Conservation (phyloP, 495 filamentous ascomycete species). For the Tetracladium marchalianum region DNA sequence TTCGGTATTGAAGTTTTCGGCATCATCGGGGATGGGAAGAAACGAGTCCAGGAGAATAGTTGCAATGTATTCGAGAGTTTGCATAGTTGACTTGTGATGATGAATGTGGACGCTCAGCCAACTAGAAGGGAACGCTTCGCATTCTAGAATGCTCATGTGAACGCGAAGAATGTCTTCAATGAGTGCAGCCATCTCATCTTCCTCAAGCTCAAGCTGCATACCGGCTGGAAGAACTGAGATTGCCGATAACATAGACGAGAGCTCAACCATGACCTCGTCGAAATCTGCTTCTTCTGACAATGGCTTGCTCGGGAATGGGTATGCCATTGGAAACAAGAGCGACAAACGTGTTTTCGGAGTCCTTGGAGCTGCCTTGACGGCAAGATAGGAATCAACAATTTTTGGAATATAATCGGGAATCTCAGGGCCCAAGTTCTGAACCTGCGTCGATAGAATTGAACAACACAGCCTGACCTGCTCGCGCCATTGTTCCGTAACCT, state of each 20-base stretch:
- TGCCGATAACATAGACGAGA: constrained; percentile 78
- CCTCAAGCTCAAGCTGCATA: constrained; percentile 58
- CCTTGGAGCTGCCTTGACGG: constrained; percentile 54
- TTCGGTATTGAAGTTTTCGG: constrained; percentile 84
- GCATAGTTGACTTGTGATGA: constrained; percentile 86
- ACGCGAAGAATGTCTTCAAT: constrained; percentile 68
- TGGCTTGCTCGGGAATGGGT: constrained; percentile 74
- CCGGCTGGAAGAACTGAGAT: constrained; percentile 60
- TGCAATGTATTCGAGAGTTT: constrained; percentile 75
- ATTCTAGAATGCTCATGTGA: constrained; percentile 78
- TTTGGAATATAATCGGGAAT: constrained; percentile 84
- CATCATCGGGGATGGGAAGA: constrained; percentile 81
- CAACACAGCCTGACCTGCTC: constrained; percentile 90
- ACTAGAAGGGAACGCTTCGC: constrained; percentile 77
- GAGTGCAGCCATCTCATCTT: constrained; percentile 65
- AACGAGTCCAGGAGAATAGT: constrained; percentile 67
- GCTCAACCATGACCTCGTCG: constrained; percentile 83
- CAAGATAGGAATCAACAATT: constrained; percentile 79
- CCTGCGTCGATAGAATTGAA: constrained; percentile 77
- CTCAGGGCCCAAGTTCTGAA: constrained; percentile 66
- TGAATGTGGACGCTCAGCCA: constrained; percentile 95
- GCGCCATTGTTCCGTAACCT: constrained; percentile 75
- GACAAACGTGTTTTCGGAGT: constrained; percentile 63
- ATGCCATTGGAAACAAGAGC: constrained; percentile 78
- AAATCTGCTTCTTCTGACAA: constrained; percentile 55